Evolutionary conservation across 805 yeast species (phyloP).

Genomic region (Yarrowia sp.): DNA sequence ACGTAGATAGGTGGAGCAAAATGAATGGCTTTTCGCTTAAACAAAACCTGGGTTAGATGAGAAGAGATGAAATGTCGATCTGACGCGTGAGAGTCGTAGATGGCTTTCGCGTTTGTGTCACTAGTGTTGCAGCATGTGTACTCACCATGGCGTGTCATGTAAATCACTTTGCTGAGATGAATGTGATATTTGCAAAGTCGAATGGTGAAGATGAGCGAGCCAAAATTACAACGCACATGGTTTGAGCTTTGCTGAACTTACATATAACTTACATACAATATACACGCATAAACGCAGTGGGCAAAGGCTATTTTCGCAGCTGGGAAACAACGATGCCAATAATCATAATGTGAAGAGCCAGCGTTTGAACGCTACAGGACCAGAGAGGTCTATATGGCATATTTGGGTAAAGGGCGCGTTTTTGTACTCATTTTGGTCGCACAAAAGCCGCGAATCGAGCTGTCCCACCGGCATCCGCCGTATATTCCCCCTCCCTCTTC

Average conservation of each 20-base stretch:
- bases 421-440: slow-evolving; percentile 16
- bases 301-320: background rate
- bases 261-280: slow-evolving; percentile 34
- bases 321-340: slow-evolving; percentile 8
- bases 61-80: slow-evolving; percentile 2
- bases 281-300: slow-evolving; percentile 24
- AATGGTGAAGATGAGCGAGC: slow-evolving; percentile 21
- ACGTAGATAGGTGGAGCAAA: slow-evolving; percentile 45
- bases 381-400: background rate
- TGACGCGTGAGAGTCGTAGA: background rate
- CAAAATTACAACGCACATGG: slow-evolving; percentile 36
- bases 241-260: slow-evolving; percentile 33
- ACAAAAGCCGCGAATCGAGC: too few relatives aligned
- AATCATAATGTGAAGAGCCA: slow-evolving; percentile 5
- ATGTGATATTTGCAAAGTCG: too few relatives aligned
- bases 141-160: slow-evolving; percentile 35
- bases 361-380: background rate
- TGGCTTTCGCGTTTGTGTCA: too few relatives aligned
- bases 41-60: slow-evolving; percentile 48
- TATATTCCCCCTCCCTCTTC: too few relatives aligned
- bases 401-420: background rate
- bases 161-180: background rate
- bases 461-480: too few relatives aligned
- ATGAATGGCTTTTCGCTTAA: slow-evolving; percentile 49
- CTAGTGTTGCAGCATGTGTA: background rate